A percentile compares a stretch with the other conserved stretches of the same genome.
Conservation (phyloP, 2,329 filamentous ascomycete species). For the Alternaria sp. region DNA sequence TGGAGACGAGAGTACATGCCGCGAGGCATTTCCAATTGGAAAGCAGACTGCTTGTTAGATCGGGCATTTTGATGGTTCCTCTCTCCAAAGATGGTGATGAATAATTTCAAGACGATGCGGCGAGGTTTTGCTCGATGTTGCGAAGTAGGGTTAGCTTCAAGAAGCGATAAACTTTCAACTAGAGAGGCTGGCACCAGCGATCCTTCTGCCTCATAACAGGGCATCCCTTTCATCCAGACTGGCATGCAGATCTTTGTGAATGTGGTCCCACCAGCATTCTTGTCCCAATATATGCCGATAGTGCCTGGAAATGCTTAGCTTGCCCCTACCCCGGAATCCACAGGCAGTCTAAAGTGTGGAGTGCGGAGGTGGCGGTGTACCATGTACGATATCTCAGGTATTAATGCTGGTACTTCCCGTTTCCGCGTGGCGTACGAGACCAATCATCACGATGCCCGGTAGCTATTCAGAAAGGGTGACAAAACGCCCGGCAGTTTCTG, state of each 20-base stretch:
- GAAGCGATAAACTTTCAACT: neutral
- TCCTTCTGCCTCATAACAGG: neutral
- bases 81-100: neutral
- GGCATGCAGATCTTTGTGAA: constrained; percentile 14
- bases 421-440: neutral
- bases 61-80: constrained; percentile 25
- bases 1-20: constrained; percentile 57
- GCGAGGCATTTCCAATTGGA: constrained; percentile 57
- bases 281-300: constrained; percentile 28
- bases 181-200: neutral
- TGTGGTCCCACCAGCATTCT: neutral
- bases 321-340: constrained; percentile 21
- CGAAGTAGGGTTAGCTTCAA: neutral
- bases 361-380: constrained; percentile 22
- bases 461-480: neutral
- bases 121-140: neutral
- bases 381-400: neutral
- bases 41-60: constrained; percentile 37
- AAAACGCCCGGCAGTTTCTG: neutral
- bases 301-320: constrained; percentile 19
- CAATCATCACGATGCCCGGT: neutral
- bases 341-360: constrained; percentile 24
- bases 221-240: neutral
- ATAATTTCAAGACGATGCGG: neutral
- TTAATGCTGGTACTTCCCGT: neutral